Percentiles rank a stretch among this genome's conserved stretches.
phyloP scores from a whole-genome alignment of 352 stramenopile species.

The Globisporangium yorkense region DNA sequence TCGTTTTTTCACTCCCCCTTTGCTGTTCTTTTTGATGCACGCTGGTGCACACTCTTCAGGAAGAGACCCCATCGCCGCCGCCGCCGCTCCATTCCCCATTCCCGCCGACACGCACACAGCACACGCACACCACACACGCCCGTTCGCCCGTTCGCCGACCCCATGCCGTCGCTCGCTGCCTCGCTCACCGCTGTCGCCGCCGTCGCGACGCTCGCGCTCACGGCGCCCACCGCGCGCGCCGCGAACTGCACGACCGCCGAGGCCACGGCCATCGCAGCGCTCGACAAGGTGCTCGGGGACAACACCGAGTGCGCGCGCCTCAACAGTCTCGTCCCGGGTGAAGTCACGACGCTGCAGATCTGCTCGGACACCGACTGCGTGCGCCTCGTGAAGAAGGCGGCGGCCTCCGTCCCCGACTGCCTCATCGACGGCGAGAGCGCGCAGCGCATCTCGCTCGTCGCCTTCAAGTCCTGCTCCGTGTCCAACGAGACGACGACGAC shows the following conservation, averaged over 20 bases:
- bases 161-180: conserved; percentile 4
- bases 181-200: background rate
- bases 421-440: conserved; percentile 6
- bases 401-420: conserved; percentile 8
- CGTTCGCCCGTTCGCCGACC: background rate
- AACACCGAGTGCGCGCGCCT: conserved; percentile 9
- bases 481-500: background rate
- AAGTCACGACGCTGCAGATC: conserved; percentile 10
- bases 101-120: background rate
- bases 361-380: conserved; percentile 11
- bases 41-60: no score
- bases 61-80: no score
- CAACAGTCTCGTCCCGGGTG: conserved; percentile 11
- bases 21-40: no score
- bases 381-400: conserved; percentile 12
- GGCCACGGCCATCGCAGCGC: conserved; percentile 1
- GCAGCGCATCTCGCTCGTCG: conserved; percentile 10
- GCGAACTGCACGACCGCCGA: conserved; percentile 12
- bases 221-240: background rate
- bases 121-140: background rate
- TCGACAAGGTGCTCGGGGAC: conserved; percentile 9
- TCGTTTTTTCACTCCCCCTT: no score
- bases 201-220: background rate
- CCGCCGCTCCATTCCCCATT: background rate
- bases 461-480: conserved; percentile 8